Percentiles rank a stretch among this genome's conserved stretches.
Conservation (phyloP, 1,284 basidiomycete species). For the Coniferiporia weirii region DNA sequence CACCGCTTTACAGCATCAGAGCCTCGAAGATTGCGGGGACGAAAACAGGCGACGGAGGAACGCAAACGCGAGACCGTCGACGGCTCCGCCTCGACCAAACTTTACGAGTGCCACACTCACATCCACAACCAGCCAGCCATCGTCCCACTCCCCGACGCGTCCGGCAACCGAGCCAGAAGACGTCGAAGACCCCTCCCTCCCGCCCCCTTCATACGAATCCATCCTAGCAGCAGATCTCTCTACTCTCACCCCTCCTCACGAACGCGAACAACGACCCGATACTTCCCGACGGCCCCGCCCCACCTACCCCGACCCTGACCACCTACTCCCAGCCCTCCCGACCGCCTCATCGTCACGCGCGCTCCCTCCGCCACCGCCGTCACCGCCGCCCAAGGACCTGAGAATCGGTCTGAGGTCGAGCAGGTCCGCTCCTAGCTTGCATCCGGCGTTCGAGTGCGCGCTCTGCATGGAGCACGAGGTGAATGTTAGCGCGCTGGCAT, state of each 20-base stretch:
- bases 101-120: no score
- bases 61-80: not conserved
- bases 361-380: not conserved
- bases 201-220: not conserved
- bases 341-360: not conserved
- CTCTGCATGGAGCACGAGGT: conserved; percentile 9
- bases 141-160: not conserved
- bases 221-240: not conserved
- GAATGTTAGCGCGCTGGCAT: conserved; percentile 4
- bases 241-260: not conserved
- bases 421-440: not conserved
- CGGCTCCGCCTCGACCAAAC: no score
- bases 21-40: not conserved
- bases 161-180: not conserved
- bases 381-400: not conserved
- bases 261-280: not conserved
- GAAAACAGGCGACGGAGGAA: not conserved
- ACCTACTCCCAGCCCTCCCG: not conserved
- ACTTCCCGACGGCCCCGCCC: not conserved
- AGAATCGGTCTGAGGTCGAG: not conserved
- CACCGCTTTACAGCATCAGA: not conserved
- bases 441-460: not conserved
- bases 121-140: not conserved
- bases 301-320: not conserved
- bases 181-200: not conserved